Conservation (phyloP, 306 rosid species). For the cucumber (Cucumis sativus) region DNA sequence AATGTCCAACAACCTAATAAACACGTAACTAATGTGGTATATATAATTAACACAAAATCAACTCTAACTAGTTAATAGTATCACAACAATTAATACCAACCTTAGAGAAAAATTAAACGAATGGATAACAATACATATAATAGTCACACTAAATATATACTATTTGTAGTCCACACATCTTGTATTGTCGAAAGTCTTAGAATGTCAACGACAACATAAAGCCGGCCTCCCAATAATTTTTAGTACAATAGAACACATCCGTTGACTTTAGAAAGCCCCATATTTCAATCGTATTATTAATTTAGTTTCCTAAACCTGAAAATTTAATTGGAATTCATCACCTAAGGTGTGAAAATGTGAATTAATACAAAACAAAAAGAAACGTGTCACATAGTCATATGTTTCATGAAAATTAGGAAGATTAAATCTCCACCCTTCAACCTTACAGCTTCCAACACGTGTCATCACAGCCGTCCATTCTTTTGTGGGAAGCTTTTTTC, state of each 20-base stretch:
- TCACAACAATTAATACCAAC: neutral
- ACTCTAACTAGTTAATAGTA: neutral
- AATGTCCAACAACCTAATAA: neutral
- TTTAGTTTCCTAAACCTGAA: neutral
- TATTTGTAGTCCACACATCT: neutral
- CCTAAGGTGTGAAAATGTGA: neutral
- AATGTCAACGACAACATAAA: neutral
- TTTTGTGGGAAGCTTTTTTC: conserved; percentile 24
- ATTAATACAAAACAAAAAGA: too few species aligned
- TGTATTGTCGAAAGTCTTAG: neutral
- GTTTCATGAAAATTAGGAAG: neutral
- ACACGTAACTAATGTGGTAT: neutral
- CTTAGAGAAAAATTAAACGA: neutral
- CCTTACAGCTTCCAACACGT: conserved; percentile 21
- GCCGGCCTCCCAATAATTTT: neutral
- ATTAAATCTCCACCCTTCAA: neutral
- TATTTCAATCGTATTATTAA: neutral
- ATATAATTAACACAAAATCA: neutral
- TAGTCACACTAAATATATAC: too few species aligned
- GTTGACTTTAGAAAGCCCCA: neutral
- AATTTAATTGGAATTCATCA: neutral
- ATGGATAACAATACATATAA: neutral
- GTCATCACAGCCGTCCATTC: conserved; percentile 45
- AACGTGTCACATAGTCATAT: neutral
- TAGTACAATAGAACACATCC: neutral